Conservation (phyloP, 805 yeast species). For the Crinitomyces ghanaensis region DNA sequence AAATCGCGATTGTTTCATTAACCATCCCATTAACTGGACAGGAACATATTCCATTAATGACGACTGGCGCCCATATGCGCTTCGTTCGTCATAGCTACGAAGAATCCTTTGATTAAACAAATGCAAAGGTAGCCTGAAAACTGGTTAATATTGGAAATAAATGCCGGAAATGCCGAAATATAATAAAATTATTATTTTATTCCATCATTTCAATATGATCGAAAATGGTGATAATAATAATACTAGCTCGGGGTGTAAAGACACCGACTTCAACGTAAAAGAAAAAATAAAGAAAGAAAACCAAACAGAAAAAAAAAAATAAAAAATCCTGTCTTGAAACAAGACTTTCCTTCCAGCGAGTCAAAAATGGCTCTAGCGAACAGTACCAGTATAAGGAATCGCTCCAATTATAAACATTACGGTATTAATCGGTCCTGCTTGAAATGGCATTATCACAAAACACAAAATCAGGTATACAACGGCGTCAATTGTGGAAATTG, state of each 20-base stretch:
- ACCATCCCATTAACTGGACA: slow-evolving; percentile 17
- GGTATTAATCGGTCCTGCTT: slow-evolving; percentile 7
- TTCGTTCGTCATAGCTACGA: slow-evolving; percentile 17
- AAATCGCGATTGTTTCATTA: slow-evolving; percentile 16
- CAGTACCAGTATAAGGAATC: slow-evolving; percentile 11
- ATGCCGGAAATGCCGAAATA: background rate
- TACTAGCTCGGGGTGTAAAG: too few relatives aligned
- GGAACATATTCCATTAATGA: slow-evolving; percentile 18
- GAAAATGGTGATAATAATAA: too few relatives aligned
- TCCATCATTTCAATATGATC: too few relatives aligned
- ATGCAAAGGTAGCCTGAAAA: slow-evolving; percentile 18
- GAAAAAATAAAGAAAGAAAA: too few relatives aligned
- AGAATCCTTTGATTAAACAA: slow-evolving; percentile 16
- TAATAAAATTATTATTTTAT: too few relatives aligned
- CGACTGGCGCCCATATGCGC: slow-evolving; percentile 15
- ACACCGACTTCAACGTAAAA: too few relatives aligned
- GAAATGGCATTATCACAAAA: slow-evolving; percentile 3
- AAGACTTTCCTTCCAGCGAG: background rate
- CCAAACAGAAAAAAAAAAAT: too few relatives aligned
- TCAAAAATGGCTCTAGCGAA: background rate
- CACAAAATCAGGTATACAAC: slow-evolving; percentile 4
- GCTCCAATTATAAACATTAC: slow-evolving; percentile 10
- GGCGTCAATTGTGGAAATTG: slow-evolving; percentile 7
- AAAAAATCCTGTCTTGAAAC: background rate
- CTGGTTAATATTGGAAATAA: slow-evolving; percentile 4